Evolutionary conservation across 305 asterid genomes (phyloP).

Genomic region (Fraxinus velutina): DNA sequence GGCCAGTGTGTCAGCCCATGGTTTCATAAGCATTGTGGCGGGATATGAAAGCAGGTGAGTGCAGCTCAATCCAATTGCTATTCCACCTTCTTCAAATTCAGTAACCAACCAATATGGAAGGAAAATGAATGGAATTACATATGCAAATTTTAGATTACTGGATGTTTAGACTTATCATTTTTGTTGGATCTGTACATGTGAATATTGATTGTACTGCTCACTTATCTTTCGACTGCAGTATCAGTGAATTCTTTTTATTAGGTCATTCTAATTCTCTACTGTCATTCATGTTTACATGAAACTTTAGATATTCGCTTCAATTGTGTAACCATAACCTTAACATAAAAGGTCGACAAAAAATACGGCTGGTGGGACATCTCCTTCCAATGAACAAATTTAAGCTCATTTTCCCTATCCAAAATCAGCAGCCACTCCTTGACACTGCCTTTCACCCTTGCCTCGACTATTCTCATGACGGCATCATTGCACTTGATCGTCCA

Average conservation of each 20-base stretch:
- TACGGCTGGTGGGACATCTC: conserved; percentile 46
- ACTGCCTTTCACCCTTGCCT: conserved; percentile 40
- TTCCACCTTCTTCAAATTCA: conserved; percentile 50
- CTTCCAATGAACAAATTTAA: conserved; percentile 52
- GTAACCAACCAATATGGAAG: conserved; percentile 32
- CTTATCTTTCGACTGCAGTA: background rate
- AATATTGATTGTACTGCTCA: background rate
- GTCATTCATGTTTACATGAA: background rate
- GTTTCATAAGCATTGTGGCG: conserved; percentile 44
- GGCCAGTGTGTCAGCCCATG: conserved; percentile 49
- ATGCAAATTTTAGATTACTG: background rate
- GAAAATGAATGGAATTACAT: background rate
- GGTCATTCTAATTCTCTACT: background rate
- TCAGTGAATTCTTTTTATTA: background rate
- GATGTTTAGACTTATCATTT: background rate
- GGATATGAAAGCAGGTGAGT: conserved; percentile 52
- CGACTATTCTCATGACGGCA: conserved; percentile 52
- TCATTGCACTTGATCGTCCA: conserved; percentile 62
- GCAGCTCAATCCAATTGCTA: conserved; percentile 61
- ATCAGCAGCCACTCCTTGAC: conserved; percentile 45
- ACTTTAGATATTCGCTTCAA: background rate
- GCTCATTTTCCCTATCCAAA: conserved; percentile 56
- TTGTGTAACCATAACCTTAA: conserved; percentile 33
- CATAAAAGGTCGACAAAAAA: conserved; percentile 56
- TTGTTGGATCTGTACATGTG: background rate